Evolutionary conservation across 2,329 filamentous ascomycete species (phyloP).

Genomic region (Gremmenia infestans): DNA sequence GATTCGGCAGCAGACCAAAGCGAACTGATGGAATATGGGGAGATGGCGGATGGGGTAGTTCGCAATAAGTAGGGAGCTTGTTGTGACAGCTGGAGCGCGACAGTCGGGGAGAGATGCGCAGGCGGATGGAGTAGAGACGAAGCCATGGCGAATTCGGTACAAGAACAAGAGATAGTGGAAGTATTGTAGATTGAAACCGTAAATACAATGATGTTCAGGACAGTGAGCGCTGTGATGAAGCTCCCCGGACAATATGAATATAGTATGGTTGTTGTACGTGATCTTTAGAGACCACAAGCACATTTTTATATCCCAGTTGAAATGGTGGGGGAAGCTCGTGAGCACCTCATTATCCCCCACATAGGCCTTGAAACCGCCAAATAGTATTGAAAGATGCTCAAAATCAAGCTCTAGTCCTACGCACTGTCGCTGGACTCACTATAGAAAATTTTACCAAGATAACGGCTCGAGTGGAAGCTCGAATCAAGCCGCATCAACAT

Average conservation of each 20-base stretch:
- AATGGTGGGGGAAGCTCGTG: neutral
- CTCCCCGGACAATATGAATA: neutral
- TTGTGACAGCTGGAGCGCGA: conserved; percentile 55
- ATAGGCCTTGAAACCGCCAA: neutral
- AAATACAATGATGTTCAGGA: neutral
- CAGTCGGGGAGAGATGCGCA: conserved; percentile 49
- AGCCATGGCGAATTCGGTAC: conserved; percentile 36
- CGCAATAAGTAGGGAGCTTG: conserved; percentile 53
- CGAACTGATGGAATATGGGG: conserved; percentile 48
- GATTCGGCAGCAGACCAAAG: conserved; percentile 60
- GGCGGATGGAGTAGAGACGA: conserved; percentile 53
- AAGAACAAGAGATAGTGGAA: neutral
- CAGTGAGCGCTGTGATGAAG: neutral
- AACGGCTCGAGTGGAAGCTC: neutral
- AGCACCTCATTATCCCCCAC: neutral
- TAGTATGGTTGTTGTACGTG: too few species aligned
- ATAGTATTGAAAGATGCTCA: neutral
- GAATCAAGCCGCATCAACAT: conserved; percentile 3
- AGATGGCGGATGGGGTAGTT: conserved; percentile 49
- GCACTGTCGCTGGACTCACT: conserved; percentile 1
- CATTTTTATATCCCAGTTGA: too few species aligned
- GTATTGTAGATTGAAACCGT: neutral
- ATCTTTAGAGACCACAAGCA: too few species aligned
- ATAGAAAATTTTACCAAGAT: neutral
- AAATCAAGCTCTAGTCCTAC: neutral